A percentile compares a stretch with the other conserved stretches of the same genome.
These are phyloP conservation scores for Sarcomyxa edulis DNA, from an alignment of 768 basidiomycete genomes.

Conservation along the genomic window DNA sequence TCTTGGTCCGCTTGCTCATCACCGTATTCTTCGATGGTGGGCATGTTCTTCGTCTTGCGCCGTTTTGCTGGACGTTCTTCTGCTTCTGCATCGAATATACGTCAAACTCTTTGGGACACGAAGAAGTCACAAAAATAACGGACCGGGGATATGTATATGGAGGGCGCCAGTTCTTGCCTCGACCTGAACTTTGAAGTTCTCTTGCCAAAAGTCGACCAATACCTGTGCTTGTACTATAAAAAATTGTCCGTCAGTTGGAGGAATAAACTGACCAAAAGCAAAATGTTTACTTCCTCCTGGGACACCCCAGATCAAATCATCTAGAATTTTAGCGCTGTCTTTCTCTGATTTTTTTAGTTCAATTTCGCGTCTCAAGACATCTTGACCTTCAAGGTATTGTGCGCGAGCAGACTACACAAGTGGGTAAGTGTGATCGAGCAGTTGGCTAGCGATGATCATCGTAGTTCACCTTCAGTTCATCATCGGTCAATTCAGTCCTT, in stretches of 20 bases:
- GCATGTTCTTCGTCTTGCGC: conserved; percentile 27
- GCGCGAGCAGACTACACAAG: conserved; percentile 49
- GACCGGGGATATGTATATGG: conserved; percentile 32
- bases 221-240: conserved; percentile 58
- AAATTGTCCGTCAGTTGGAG: no score
- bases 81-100: conserved; percentile 12
- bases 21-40: conserved; percentile 7
- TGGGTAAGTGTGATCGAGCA: conserved; percentile 2
- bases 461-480: conserved; percentile 62
- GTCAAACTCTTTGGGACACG: no score
- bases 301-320: conserved; percentile 62
- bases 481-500: conserved; percentile 77
- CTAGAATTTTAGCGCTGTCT: conserved; percentile 44
- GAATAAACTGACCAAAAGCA: neutral
- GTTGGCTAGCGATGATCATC: neutral
- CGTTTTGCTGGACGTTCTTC: conserved; percentile 45
- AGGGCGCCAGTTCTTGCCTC: conserved; percentile 50
- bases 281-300: conserved; percentile 54
- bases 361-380: conserved; percentile 42
- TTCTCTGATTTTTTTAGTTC: conserved; percentile 52
- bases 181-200: conserved; percentile 66
- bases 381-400: conserved; percentile 64
- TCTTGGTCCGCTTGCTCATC: conserved; percentile 8
- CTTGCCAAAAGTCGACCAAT: conserved; percentile 71
- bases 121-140: neutral